Conservation (phyloP, 139 green algal species). For the Bryopsis sp. region DNA sequence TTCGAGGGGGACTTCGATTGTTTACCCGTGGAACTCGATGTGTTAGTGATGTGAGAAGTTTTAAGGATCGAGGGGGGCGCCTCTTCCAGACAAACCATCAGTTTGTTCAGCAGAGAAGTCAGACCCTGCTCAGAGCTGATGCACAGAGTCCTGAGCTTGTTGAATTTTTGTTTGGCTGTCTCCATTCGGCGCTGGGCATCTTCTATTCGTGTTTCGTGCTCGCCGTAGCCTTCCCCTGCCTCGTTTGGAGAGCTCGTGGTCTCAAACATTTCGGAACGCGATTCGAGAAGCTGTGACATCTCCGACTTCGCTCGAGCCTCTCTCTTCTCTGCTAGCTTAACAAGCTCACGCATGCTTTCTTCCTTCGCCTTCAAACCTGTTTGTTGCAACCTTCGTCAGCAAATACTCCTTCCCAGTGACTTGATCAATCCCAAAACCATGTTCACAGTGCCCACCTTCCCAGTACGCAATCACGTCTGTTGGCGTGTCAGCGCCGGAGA, state of each 20-base stretch:
- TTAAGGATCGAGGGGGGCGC: too few relatives aligned
- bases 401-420: background rate
- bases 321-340: slow-evolving; percentile 55
- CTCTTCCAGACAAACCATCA: too few relatives aligned
- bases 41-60: too few relatives aligned
- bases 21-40: too few relatives aligned
- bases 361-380: slow-evolving; percentile 66
- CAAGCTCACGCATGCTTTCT: slow-evolving; percentile 68
- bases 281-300: slow-evolving; percentile 34
- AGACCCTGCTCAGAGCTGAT: background rate
- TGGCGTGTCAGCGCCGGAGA: slow-evolving; percentile 50
- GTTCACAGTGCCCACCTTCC: slow-evolving; percentile 37
- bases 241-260: background rate
- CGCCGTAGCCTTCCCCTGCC: background rate
- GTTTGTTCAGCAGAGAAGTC: background rate
- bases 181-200: background rate
- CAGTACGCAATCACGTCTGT: slow-evolving; percentile 72
- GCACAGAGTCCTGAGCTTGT: background rate
- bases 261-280: background rate
- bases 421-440: background rate
- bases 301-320: slow-evolving; percentile 56
- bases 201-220: background rate
- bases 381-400: background rate
- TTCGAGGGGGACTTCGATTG: too few relatives aligned
- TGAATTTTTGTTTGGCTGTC: background rate